phyloP scores from a whole-genome alignment of 108 stramenopile genomes.

The Skeletonema costatum region DNA sequence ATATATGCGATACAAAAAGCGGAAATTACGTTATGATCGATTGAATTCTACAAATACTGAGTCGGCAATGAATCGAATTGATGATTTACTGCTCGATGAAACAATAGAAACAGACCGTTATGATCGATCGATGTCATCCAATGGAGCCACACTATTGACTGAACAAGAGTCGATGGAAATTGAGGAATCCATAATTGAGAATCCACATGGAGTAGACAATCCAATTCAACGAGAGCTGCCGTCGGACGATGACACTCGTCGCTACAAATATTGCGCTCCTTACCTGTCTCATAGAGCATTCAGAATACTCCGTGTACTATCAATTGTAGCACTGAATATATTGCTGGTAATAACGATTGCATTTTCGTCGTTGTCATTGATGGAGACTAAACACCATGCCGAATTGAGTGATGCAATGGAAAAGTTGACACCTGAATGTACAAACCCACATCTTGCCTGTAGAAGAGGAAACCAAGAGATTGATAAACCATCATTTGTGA shows the following conservation, averaged over 20 bases:
- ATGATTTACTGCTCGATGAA: not conserved
- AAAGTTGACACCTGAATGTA: slow-evolving; percentile 43
- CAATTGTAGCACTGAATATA: slow-evolving; percentile 22
- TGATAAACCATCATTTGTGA: slow-evolving; percentile 10
- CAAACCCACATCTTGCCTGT: slow-evolving; percentile 36
- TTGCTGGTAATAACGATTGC: slow-evolving; percentile 25
- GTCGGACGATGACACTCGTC: slow-evolving; percentile 2
- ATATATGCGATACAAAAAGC: not conserved
- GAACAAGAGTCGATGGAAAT: not conserved
- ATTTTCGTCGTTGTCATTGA: slow-evolving; percentile 41
- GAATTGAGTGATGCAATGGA: slow-evolving; percentile 29
- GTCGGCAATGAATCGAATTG: not conserved
- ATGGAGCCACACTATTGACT: not conserved
- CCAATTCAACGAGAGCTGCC: not conserved
- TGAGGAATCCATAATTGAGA: no score
- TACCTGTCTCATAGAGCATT: not conserved
- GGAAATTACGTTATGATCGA: not conserved
- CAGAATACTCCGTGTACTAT: slow-evolving; percentile 14
- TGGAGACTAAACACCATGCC: slow-evolving; percentile 33
- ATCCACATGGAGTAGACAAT: no score
- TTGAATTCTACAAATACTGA: not conserved
- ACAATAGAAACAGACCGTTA: not conserved
- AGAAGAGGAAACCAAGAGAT: slow-evolving; percentile 31
- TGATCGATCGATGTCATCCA: not conserved
- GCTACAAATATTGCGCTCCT: slow-evolving; percentile 26